Evolutionary conservation across 2,329 filamentous ascomycete genomes (phyloP).

Genomic region (Sarocladium oryzae): DNA sequence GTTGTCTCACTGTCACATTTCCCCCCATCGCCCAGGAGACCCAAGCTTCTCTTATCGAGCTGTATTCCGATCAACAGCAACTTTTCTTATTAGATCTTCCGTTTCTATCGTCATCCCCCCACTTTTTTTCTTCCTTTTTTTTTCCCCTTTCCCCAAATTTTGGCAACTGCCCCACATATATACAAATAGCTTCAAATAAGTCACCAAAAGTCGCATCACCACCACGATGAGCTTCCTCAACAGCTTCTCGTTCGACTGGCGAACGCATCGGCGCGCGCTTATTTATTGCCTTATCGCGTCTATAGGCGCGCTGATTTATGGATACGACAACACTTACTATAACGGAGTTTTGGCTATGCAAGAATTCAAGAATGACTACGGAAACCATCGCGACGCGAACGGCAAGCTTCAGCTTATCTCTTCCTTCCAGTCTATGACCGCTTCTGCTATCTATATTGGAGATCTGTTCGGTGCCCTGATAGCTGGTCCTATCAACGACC

Average conservation of each 20-base stretch:
- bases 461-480: constrained; percentile 28
- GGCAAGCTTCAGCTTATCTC: constrained; percentile 17
- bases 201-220: not conserved
- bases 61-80: no score
- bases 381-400: constrained; percentile 13
- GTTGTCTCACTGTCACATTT: no score
- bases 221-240: constrained; percentile 11
- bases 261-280: constrained; percentile 18
- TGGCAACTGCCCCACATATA: no score
- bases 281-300: constrained; percentile 23
- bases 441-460: constrained; percentile 33
- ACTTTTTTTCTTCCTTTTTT: no score
- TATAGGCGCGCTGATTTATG: constrained; percentile 15
- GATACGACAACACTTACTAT: constrained; percentile 21
- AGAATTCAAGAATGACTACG: constrained; percentile 21
- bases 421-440: constrained; percentile 25
- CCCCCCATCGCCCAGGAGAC: no score
- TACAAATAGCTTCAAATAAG: no score
- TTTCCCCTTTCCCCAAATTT: no score
- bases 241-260: constrained; percentile 12
- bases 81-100: no score
- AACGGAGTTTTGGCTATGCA: constrained; percentile 21
- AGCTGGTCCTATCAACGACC: constrained; percentile 30
- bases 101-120: no score
- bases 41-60: no score